Evolutionary conservation across 768 basidiomycete species (phyloP), one percentile per base, ranked within the genome.

Genomic region (Suillus occidentalis): DNA sequence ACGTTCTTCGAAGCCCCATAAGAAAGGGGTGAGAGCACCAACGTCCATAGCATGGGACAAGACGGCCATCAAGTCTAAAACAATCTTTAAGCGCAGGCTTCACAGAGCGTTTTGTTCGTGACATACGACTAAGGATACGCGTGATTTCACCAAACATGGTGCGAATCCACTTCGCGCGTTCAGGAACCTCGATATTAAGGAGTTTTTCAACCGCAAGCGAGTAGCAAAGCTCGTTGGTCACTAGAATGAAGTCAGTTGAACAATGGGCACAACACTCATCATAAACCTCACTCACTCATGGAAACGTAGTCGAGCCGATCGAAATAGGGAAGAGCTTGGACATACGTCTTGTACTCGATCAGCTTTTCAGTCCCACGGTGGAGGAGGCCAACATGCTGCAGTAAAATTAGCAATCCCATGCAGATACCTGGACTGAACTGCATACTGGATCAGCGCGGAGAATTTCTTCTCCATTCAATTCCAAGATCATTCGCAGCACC

Each of bases 1-100:
- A 63, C 97, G 94, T 78, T 99, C 97, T 79, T 99, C 97, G 84
- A 99, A 99, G 71, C 97, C 97, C 95, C 97, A 99, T 37, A 99
- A 83, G 89, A 98, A 99, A 43, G 97, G 97, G 2, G 97, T 99
- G 12, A 99, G 87, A 65, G 94, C 97, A 75, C 97, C 97, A 67
- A 99, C 97, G 73, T 99, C 95, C 92, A 95, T 95, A 61, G 92
- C 90, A 77, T 96, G 94, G 2, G 96, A 93, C 49, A 99, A 85
- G 66, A 98, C 85, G 66, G 97, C 97, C 97, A 99, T 99, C 65
- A 99, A 82, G 74, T 99, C 92, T 93, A 67, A 22, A 25, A 43
- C 39, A 22, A 28, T 28, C 10, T 61, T 22, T 28, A 39, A 52
- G 56, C 45, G 53, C 10, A 40, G 43, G 43, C 13, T 45, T 37